Evolutionary conservation across 768 basidiomycete genomes (phyloP), one percentile per base, ranked within the genome.

Genomic region (Collybiopsis confluens): DNA sequence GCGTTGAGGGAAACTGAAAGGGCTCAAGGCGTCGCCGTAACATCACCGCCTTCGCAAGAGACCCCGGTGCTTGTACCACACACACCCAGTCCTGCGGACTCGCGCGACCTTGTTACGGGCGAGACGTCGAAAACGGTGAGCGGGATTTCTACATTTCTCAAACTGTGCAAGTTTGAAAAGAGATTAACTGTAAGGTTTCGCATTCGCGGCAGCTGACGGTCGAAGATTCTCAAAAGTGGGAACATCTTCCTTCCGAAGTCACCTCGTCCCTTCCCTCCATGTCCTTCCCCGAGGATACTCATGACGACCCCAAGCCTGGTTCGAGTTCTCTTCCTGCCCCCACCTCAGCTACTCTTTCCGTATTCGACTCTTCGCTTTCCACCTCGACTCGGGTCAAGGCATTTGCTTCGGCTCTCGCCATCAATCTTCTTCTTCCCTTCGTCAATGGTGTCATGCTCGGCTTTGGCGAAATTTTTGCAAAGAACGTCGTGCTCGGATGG

Each of bases 371-470:
- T 21, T 73, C 81, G 27, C 73, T 92, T 45, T 81, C 87, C 35
- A 74, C 74, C 46, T 80, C 80, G 57, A 86, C 88, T 28, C 84
- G 90, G 48, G 62, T 81, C 43, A 81, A 78, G 37, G 88, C 91
- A 8, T 65, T 90, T 48, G 68, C 86, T 51, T 85, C 89, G 15
- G 83, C 88, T 21, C 66, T 93, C 58, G 87, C 88, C 24, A 89
- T 96, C 65, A 95, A 96, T 65, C 65, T 96, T 57, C 65, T 89
- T 1, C 76, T 96, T 36, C 92, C 92, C 0, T 96, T 96, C 67
- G 79, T 96, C 8, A 96, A 95, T 59, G 93, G 92, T 18, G 89
- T 96, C 54, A 96, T 96, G 92, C 82, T 94, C 47, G 92, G 92
- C n/a, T 94, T 95, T 64, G 92, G 92, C 37, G 93, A 96, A 69